Evolutionary conservation across 257 asterid species (phyloP).

Genomic region (Anisodus acutangulus): DNA sequence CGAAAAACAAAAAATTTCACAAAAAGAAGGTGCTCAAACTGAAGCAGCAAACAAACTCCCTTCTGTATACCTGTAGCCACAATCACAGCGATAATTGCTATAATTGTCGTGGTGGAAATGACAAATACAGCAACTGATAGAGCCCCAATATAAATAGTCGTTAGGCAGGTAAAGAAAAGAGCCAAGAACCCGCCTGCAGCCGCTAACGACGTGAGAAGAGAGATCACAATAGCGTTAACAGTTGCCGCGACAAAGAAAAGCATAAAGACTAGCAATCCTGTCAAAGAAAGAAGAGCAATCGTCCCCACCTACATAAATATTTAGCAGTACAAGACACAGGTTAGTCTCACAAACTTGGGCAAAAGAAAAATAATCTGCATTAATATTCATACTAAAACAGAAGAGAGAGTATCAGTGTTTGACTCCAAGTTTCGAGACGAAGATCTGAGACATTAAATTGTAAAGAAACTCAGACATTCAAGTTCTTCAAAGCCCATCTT

Average conservation of each 20-base stretch:
- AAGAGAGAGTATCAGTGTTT: neutral
- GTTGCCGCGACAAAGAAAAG: constrained; percentile 77
- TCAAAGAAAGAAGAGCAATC: constrained; percentile 57
- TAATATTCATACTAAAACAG: neutral
- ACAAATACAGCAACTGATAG: constrained; percentile 57
- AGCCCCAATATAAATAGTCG: constrained; percentile 72
- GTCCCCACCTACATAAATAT: constrained; percentile 66
- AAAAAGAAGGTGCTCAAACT: neutral
- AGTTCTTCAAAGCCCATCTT: neutral
- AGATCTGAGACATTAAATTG: neutral
- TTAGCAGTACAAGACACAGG: neutral
- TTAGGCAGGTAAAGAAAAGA: constrained; percentile 69
- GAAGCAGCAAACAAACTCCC: neutral
- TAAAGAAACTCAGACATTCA: neutral
- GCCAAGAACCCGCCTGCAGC: constrained; percentile 93
- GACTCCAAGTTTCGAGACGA: neutral
- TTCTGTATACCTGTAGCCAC: constrained; percentile 62
- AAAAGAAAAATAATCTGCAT: neutral
- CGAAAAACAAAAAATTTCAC: neutral
- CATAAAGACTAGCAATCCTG: constrained; percentile 68
- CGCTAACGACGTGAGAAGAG: constrained; percentile 77
- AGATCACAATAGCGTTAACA: constrained; percentile 68
- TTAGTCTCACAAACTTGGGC: neutral
- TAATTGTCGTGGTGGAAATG: constrained; percentile 59
- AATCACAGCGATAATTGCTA: constrained; percentile 60